Percentiles rank a stretch among this genome's conserved stretches.
Conservation (phyloP, 805 yeast genomes). For the Sugiyamaella boreocaroliniensis region DNA sequence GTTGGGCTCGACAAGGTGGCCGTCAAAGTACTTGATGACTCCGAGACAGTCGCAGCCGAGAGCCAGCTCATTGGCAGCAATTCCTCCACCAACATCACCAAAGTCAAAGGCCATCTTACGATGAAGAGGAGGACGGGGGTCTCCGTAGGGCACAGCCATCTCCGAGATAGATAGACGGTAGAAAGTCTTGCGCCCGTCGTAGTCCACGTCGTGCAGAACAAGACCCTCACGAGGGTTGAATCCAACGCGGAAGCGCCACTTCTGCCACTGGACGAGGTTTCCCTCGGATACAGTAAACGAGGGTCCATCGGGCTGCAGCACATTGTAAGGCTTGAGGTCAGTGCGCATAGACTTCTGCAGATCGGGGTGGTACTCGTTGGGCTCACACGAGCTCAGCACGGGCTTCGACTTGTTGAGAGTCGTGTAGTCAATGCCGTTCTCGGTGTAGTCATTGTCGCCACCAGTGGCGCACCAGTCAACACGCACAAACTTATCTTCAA, state of each 20-base stretch:
- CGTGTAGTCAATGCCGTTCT: constrained; percentile 30
- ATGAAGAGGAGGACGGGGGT: constrained; percentile 76
- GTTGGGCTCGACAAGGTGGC: constrained; percentile 46
- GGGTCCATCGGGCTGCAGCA: constrained; percentile 85
- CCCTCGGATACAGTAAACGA: constrained; percentile 49
- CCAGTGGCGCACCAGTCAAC: constrained; percentile 75
- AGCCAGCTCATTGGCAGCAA: constrained; percentile 58
- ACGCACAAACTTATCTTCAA: constrained; percentile 55
- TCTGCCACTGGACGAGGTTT: constrained; percentile 68
- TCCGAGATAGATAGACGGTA: constrained; percentile 70
- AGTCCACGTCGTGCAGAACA: constrained; percentile 63
- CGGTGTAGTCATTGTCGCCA: constrained; percentile 54
- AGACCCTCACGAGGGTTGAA: constrained; percentile 74
- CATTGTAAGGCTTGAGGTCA: constrained; percentile 62
- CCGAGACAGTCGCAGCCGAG: constrained; percentile 85
- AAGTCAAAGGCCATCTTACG: constrained; percentile 83
- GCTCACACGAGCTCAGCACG: constrained; percentile 34
- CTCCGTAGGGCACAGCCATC: constrained; percentile 87
- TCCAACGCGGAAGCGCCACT: constrained; percentile 71
- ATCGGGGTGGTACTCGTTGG: constrained; percentile 37
- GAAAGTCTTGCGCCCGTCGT: constrained; percentile 69
- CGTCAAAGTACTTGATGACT: constrained; percentile 67
- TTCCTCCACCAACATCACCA: constrained; percentile 83
- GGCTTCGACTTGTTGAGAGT: constrained; percentile 52
- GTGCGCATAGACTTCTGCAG: constrained; percentile 32